Evolutionary conservation across 352 stramenopile species (phyloP).

Genomic region (Peronospora tabacina): DNA sequence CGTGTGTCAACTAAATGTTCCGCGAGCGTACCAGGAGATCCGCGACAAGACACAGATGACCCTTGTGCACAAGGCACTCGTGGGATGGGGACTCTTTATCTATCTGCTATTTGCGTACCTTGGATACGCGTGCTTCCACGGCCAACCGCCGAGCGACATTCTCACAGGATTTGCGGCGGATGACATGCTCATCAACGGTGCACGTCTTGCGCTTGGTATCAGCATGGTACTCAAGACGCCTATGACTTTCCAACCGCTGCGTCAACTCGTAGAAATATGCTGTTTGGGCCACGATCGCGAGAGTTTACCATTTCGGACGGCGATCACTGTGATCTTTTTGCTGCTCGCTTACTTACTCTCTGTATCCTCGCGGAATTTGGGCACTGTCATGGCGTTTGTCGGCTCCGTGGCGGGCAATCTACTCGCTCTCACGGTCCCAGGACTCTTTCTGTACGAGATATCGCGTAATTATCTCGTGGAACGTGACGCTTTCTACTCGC

Average conservation of each 20-base stretch:
- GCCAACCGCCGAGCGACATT: slow-evolving; percentile 77
- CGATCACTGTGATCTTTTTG: slow-evolving; percentile 65
- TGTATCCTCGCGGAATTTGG: slow-evolving; percentile 52
- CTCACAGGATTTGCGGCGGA: slow-evolving; percentile 62
- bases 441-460: slow-evolving; percentile 71
- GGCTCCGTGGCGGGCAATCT: slow-evolving; percentile 65
- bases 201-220: slow-evolving; percentile 55
- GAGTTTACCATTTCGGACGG: slow-evolving; percentile 58
- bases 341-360: slow-evolving; percentile 52
- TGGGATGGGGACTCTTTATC: slow-evolving; percentile 40
- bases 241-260: slow-evolving; percentile 81
- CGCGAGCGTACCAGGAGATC: slow-evolving; percentile 72
- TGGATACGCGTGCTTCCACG: slow-evolving; percentile 74
- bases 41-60: slow-evolving; percentile 62
- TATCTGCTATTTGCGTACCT: slow-evolving; percentile 64
- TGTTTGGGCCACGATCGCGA: slow-evolving; percentile 64
- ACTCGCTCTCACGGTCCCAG: slow-evolving; percentile 60
- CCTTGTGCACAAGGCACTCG: slow-evolving; percentile 55
- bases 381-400: slow-evolving; percentile 71
- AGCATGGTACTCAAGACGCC: slow-evolving; percentile 80
- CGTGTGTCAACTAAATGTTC: slow-evolving; percentile 75
- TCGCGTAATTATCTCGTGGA: slow-evolving; percentile 48
- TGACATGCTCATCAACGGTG: slow-evolving; percentile 72
- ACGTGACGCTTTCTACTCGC: slow-evolving; percentile 44
- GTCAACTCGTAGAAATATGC: slow-evolving; percentile 64